phyloP scores from a whole-genome alignment of 1,284 basidiomycete species.

The Hortiboletus rubellus region DNA sequence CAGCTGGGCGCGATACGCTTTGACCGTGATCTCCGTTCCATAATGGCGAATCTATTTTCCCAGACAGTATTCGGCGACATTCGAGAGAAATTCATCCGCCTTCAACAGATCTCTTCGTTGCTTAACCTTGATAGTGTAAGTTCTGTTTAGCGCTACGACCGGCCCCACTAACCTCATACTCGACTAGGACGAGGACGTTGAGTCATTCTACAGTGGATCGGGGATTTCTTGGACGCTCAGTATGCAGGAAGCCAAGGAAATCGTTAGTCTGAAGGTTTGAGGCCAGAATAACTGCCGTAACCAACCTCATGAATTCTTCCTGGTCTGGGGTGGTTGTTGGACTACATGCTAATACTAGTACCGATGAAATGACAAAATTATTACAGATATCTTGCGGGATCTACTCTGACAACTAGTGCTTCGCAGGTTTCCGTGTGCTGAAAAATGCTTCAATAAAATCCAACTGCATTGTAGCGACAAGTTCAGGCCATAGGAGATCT shows the following conservation, averaged over 20 bases:
- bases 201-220: slow-evolving; percentile 89
- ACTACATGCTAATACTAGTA: neutral
- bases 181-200: slow-evolving; percentile 81
- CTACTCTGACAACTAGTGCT: neutral
- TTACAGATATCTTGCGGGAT: neutral
- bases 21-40: slow-evolving; percentile 87
- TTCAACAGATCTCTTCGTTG: slow-evolving; percentile 93
- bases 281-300: neutral
- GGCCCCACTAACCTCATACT: slow-evolving; percentile 7
- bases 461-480: neutral
- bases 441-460: neutral
- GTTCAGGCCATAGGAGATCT: neutral
- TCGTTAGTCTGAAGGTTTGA: slow-evolving; percentile 63
- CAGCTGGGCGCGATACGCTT: slow-evolving; percentile 97
- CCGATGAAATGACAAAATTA: neutral
- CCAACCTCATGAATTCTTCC: neutral
- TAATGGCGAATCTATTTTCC: slow-evolving; percentile 80
- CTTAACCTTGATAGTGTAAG: slow-evolving; percentile 86
- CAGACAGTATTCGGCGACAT: slow-evolving; percentile 88
- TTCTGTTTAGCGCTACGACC: neutral
- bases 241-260: slow-evolving; percentile 73
- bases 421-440: neutral
- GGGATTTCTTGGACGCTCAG: slow-evolving; percentile 89
- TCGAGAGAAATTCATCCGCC: slow-evolving; percentile 86
- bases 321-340: neutral